These are phyloP conservation scores for Ogataea chonburiensis DNA, from an alignment of 805 yeast genomes.

Conservation along the genomic window DNA sequence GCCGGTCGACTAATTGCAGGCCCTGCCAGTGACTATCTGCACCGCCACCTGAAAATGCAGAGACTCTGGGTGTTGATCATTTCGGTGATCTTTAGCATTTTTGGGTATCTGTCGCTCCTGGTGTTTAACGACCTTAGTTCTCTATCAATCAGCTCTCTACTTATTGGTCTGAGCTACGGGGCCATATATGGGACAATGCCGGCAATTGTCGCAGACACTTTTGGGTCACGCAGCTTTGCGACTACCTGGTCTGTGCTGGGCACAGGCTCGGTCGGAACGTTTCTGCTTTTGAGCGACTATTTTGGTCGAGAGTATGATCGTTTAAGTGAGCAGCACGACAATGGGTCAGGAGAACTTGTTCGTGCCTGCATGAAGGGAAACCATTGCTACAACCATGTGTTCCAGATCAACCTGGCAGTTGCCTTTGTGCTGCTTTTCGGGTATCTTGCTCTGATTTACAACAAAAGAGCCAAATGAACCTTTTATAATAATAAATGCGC, in stretches of 20 bases:
- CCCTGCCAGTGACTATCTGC: slow-evolving; percentile 58
- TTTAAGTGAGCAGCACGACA: slow-evolving; percentile 40
- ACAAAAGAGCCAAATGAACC: slow-evolving; percentile 1
- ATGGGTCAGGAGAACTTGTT: slow-evolving; percentile 31
- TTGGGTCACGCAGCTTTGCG: slow-evolving; percentile 66
- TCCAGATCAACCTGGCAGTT: slow-evolving; percentile 38
- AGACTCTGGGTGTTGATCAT: slow-evolving; percentile 62
- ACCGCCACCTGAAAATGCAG: slow-evolving; percentile 51
- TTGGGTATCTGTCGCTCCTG: slow-evolving; percentile 38
- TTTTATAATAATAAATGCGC: neutral
- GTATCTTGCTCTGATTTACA: slow-evolving; percentile 16
- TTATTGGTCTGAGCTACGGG: slow-evolving; percentile 69
- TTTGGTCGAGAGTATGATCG: slow-evolving; percentile 56
- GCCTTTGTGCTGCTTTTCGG: slow-evolving; percentile 30
- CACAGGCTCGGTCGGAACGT: slow-evolving; percentile 62
- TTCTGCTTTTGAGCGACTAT: slow-evolving; percentile 51
- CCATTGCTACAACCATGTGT: slow-evolving; percentile 49
- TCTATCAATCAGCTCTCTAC: slow-evolving; percentile 48
- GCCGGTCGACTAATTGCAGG: slow-evolving; percentile 66
- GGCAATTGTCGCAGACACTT: slow-evolving; percentile 68
- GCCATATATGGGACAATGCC: slow-evolving; percentile 73
- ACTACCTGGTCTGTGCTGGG: slow-evolving; percentile 76
- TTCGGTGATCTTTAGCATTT: slow-evolving; percentile 38
- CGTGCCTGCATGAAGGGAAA: slow-evolving; percentile 43
- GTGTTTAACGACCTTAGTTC: slow-evolving; percentile 41